Percentiles rank a stretch among this genome's conserved stretches.
Conservation (phyloP, 2,329 filamentous ascomycete species). For the Pseudopyrenochaeta lycopersici region DNA sequence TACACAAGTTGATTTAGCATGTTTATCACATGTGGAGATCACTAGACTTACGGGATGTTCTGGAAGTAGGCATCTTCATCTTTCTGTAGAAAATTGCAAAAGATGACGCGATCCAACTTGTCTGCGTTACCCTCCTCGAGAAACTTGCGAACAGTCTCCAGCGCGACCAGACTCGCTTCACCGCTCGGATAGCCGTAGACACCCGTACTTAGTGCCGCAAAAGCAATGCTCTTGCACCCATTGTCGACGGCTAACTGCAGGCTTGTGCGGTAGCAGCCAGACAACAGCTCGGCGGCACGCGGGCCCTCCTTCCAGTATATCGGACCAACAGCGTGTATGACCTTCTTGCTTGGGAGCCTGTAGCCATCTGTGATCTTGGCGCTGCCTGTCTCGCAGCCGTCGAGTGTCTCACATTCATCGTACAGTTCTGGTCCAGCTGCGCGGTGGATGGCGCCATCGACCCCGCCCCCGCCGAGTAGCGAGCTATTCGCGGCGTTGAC, state of each 20-base stretch:
- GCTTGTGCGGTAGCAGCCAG: slow-evolving; percentile 73
- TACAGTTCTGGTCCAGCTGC: slow-evolving; percentile 77
- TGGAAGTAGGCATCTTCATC: slow-evolving; percentile 78
- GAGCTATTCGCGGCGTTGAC: slow-evolving; percentile 90
- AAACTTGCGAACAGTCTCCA: slow-evolving; percentile 67
- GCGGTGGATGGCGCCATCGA: slow-evolving; percentile 78
- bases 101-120: slow-evolving; percentile 77
- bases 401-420: slow-evolving; percentile 74
- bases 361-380: slow-evolving; percentile 87
- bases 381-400: slow-evolving; percentile 78
- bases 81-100: slow-evolving; percentile 83
- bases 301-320: slow-evolving; percentile 66
- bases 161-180: slow-evolving; percentile 77
- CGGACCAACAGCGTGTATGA: slow-evolving; percentile 93
- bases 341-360: slow-evolving; percentile 74
- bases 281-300: slow-evolving; percentile 57
- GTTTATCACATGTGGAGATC: neutral
- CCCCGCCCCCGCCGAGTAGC: slow-evolving; percentile 87
- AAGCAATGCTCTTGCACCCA: slow-evolving; percentile 76
- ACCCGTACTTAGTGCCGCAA: slow-evolving; percentile 86
- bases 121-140: slow-evolving; percentile 55
- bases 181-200: slow-evolving; percentile 85
- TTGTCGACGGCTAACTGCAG: slow-evolving; percentile 76
- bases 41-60: slow-evolving; percentile 72
- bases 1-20: slow-evolving; percentile 23